These are phyloP conservation scores for Mycena sanguinolenta DNA, from an alignment of 768 basidiomycete species.

Conservation along the genomic window DNA sequence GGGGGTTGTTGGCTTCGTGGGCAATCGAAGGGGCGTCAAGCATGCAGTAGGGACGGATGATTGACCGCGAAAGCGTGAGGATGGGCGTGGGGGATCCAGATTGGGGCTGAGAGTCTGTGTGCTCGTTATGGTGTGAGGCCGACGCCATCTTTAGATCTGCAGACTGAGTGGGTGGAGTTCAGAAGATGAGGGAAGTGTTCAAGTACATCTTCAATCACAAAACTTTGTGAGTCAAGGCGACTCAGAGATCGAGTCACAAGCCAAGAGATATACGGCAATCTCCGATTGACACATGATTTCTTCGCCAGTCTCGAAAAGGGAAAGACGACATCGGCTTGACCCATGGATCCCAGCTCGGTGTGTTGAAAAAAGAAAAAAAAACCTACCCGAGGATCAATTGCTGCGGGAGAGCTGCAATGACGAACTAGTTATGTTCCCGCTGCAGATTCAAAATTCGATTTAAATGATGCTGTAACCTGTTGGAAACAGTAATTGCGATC, in stretches of 20 bases:
- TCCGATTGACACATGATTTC: background rate
- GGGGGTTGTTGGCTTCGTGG: slow-evolving; percentile 16
- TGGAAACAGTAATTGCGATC: too few relatives aligned
- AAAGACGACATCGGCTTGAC: too few relatives aligned
- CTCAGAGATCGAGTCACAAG: background rate
- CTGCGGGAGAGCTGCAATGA: too few relatives aligned
- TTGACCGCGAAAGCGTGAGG: slow-evolving; percentile 17
- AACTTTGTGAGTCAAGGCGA: slow-evolving; percentile 3
- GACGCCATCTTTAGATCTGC: slow-evolving; percentile 11
- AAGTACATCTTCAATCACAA: background rate
- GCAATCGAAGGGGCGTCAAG: slow-evolving; percentile 14
- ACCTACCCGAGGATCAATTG: too few relatives aligned
- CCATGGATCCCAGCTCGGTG: too few relatives aligned
- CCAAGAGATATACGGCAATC: background rate
- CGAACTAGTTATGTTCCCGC: too few relatives aligned
- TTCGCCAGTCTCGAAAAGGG: too few relatives aligned
- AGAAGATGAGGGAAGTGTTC: slow-evolving; percentile 8
- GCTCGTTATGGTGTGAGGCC: slow-evolving; percentile 7
- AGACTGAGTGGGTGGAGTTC: background rate
- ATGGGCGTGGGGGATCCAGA: slow-evolving; percentile 14
- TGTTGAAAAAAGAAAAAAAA: too few relatives aligned
- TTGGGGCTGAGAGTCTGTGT: slow-evolving; percentile 4
- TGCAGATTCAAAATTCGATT: too few relatives aligned
- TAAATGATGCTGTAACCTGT: too few relatives aligned
- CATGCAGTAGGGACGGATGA: background rate